Conservation (phyloP, 23 red algal genomes). For the Agarophyton chilense region DNA sequence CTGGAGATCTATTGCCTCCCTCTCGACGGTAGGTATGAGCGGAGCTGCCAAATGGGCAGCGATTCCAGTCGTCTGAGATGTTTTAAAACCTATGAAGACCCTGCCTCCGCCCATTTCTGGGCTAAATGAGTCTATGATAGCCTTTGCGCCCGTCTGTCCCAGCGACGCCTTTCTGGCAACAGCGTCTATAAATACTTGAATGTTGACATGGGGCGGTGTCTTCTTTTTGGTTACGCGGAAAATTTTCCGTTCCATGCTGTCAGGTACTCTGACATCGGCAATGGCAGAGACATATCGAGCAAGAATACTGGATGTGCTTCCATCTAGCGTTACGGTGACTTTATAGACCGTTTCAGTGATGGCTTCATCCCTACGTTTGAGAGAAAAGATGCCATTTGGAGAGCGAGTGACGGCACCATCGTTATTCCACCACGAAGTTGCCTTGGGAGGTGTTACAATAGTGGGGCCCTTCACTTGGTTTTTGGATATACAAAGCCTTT, state of each 20-base stretch:
- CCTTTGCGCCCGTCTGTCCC: background rate
- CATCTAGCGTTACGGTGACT: constrained; percentile 32
- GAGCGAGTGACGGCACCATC: constrained; percentile 43
- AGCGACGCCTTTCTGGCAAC: background rate
- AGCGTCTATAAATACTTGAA: constrained; percentile 68
- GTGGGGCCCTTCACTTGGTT: constrained; percentile 1
- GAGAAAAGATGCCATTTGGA: constrained; percentile 47
- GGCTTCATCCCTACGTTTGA: constrained; percentile 17
- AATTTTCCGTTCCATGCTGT: constrained; percentile 34
- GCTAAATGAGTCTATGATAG: constrained; percentile 31
- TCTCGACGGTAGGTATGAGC: constrained; percentile 71
- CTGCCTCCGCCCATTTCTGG: constrained; percentile 60
- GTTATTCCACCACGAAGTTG: constrained; percentile 52
- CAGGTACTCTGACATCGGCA: constrained; percentile 34
- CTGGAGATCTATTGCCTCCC: constrained; percentile 74
- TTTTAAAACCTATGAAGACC: constrained; percentile 79
- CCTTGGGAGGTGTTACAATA: constrained; percentile 39
- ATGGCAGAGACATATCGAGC: constrained; percentile 61
- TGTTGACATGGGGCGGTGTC: constrained; percentile 28
- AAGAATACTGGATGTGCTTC: background rate
- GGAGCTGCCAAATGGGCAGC: constrained; percentile 73
- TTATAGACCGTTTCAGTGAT: constrained; percentile 40
- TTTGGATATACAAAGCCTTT: constrained; percentile 39
- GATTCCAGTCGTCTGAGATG: constrained; percentile 77
- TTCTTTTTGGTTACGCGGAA: constrained; percentile 79